Percentiles rank a stretch among this genome's conserved stretches.
Evolutionary conservation across 2,329 filamentous ascomycete genomes (phyloP).

Genomic region (Aspergillus persii): DNA sequence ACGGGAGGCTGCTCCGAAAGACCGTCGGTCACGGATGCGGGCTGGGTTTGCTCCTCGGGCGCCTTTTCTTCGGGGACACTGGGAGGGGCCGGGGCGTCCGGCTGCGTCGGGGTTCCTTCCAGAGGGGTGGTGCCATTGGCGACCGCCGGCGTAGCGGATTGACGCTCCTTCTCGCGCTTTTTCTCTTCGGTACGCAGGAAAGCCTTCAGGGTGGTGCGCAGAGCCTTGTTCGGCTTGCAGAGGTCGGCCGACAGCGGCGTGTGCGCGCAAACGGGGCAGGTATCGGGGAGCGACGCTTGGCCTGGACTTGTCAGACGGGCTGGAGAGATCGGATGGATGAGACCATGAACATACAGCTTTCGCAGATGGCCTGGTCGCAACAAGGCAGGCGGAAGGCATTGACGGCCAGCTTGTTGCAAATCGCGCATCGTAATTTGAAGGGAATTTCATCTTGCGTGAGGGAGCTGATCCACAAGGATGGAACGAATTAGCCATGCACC

Average conservation of each 20-base stretch:
- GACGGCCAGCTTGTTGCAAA: constrained; percentile 85
- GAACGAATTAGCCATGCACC: not conserved
- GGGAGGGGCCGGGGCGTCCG: constrained; percentile 18
- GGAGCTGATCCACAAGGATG: constrained; percentile 53
- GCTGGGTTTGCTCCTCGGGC: constrained; percentile 2
- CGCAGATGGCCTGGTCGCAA: constrained; percentile 93
- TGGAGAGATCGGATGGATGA: not conserved
- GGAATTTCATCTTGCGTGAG: constrained; percentile 81
- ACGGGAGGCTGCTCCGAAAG: constrained; percentile 14
- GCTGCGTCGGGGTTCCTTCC: constrained; percentile 16
- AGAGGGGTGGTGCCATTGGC: constrained; percentile 25
- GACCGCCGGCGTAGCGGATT: constrained; percentile 33
- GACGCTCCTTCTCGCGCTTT: constrained; percentile 68
- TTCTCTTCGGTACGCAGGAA: constrained; percentile 90
- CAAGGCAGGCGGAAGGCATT: constrained; percentile 91
- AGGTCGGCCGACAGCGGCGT: constrained; percentile 80
- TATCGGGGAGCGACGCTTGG: constrained; percentile 70
- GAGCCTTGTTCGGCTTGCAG: constrained; percentile 82
- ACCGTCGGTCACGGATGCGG: constrained; percentile 10
- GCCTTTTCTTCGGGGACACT: constrained; percentile 16
- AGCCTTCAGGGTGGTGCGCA: constrained; percentile 89
- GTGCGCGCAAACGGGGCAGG: constrained; percentile 92
- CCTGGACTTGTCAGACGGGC: constrained; percentile 47
- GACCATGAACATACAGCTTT: constrained; percentile 63
- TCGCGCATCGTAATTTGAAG: constrained; percentile 92